A percentile compares a stretch with the other conserved stretches of the same genome.
Evolutionary conservation across 768 basidiomycete species (phyloP).

Genomic region (Guyanaporus albipodus): DNA sequence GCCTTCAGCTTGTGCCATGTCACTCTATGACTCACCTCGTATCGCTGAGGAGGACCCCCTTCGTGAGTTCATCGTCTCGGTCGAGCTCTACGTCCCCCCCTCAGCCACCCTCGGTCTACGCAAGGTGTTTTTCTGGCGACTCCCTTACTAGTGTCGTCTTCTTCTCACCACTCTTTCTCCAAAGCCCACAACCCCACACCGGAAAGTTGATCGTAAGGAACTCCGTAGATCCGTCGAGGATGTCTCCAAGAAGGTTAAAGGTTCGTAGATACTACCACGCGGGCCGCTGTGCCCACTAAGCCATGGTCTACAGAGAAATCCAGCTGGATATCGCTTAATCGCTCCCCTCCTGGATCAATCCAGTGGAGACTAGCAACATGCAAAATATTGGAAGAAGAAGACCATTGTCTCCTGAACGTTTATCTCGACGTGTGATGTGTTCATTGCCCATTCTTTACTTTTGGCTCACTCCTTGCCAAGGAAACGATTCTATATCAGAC

Average conservation of each 20-base stretch:
- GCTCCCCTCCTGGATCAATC: conserved; percentile 45
- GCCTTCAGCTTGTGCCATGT: conserved; percentile 12
- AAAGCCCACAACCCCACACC: conserved; percentile 48
- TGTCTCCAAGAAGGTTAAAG: conserved; percentile 53
- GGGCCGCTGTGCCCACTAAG: neutral
- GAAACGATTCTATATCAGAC: conserved; percentile 72
- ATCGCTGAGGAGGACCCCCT: conserved; percentile 9
- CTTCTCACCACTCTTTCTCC: conserved; percentile 14
- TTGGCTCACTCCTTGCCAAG: conserved; percentile 35
- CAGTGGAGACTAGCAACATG: conserved; percentile 75
- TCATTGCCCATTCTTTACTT: neutral
- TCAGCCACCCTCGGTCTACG: conserved; percentile 47
- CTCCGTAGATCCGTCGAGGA: conserved; percentile 39
- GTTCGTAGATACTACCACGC: conserved; percentile 33
- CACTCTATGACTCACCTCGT: conserved; percentile 4
- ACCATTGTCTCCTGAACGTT: conserved; percentile 64
- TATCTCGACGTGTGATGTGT: conserved; percentile 61
- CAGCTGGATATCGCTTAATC: conserved; percentile 63
- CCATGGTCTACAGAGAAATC: conserved; percentile 51
- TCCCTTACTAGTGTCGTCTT: neutral
- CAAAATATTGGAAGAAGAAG: conserved; percentile 63
- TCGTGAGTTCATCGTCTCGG: conserved; percentile 57
- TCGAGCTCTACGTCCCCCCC: conserved; percentile 59
- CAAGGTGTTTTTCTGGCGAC: conserved; percentile 44
- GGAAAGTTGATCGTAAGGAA: conserved; percentile 53